phyloP scores from a whole-genome alignment of 768 basidiomycete species.

The Calocera cornea region DNA sequence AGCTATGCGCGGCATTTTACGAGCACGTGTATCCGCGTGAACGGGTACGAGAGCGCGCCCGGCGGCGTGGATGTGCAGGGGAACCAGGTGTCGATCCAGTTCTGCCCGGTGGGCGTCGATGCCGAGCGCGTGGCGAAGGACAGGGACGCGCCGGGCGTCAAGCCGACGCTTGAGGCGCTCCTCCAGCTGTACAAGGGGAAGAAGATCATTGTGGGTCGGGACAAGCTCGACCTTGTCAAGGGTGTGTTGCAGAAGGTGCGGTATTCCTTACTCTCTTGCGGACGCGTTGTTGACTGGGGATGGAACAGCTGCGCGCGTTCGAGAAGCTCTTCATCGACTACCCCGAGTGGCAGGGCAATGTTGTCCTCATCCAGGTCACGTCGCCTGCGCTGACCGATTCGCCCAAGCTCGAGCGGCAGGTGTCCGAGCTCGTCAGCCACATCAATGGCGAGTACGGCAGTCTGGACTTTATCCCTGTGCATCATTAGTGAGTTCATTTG shows the following conservation, averaged over 20 bases:
- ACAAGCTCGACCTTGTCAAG: constrained; percentile 98
- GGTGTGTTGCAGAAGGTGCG: constrained; percentile 86
- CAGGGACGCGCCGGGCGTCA: constrained; percentile 63
- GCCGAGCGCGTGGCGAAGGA: constrained; percentile 78
- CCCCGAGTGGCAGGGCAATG: constrained; percentile 90
- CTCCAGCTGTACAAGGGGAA: constrained; percentile 80
- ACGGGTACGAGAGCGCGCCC: constrained; percentile 75
- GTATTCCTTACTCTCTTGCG: background rate
- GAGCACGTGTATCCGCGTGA: constrained; percentile 88
- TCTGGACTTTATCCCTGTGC: constrained; percentile 89
- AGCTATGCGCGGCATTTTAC: constrained; percentile 91
- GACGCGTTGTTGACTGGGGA: background rate
- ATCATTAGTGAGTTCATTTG: constrained; percentile 73
- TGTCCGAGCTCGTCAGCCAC: constrained; percentile 84
- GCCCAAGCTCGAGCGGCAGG: constrained; percentile 82
- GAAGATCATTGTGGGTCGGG: constrained; percentile 95
- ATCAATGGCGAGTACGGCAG: constrained; percentile 94
- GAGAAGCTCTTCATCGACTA: constrained; percentile 87
- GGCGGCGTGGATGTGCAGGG: constrained; percentile 72
- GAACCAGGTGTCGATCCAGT: constrained; percentile 63
- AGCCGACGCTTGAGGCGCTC: constrained; percentile 81
- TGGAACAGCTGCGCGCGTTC: constrained; percentile 75
- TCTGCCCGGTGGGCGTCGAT: constrained; percentile 94
- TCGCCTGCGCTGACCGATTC: constrained; percentile 85
- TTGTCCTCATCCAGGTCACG: constrained; percentile 64